Base-by-base conservation (phyloP, 306 rosid genomes). In the Malus asiatica region DNA sequence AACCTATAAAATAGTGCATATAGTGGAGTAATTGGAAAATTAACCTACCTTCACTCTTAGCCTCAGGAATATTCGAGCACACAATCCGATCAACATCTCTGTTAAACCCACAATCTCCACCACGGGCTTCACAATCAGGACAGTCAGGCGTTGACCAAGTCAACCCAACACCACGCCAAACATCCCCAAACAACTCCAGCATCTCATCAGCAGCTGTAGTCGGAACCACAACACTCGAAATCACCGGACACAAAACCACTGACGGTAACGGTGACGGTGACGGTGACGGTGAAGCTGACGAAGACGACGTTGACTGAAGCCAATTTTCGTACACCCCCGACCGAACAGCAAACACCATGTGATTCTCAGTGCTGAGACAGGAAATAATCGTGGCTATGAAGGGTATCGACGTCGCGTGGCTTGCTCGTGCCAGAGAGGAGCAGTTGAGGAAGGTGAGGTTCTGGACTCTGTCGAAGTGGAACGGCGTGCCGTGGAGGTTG, bases 91-190 rank as follows among this genome's bases (percentile, higher is more conserved):
- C 20, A 13, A 45, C 2, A 68, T 62, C 64, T 3, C 15, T 29
- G 16, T 30, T 67, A 44, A 83, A 78, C 15, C 88, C 90, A 70
- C 93, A 91, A 75, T 53, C 33, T 70, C 75, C 78, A 2, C 78
- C 85, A 20, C 6, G 32, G 16, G 42, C 1, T 68, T 69, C 86
- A 76, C 94, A 89, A 0, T 6, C 11, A 1, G 40, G 20, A 46
- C 94, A 87, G 5, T 57, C 8, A 0, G 94, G 90, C 45, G 59
- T 20, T 6, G 30, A 69, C 97, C 97, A 91, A 1, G 25, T 58
- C 85, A 91, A 68, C 38, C 20, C 42, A 38, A 86, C 35, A 82
- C 78, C 81, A 0, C 8, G 1, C 62, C 2, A 45, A 20, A 68
- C 55, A 51, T 55, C 68, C 27, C 67, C 55, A 10, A 4, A 72